A percentile compares a stretch with the other conserved stretches of the same genome.
Conservation (phyloP, 2,329 filamentous ascomycete genomes). For the Penicillium frequentans region DNA sequence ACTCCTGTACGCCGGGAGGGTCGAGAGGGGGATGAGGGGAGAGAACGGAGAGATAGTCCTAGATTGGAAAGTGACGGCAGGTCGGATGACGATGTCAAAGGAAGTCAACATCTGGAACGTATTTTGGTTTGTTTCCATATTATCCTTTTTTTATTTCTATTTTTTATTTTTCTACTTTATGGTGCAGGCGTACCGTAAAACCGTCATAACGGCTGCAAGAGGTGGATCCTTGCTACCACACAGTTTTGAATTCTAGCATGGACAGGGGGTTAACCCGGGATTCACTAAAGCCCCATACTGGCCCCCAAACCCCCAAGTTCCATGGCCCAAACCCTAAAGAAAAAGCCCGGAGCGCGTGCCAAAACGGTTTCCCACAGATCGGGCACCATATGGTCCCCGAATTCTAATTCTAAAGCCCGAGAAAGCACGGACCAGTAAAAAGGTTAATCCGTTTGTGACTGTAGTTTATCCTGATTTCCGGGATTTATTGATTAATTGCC, state of each 20-base stretch:
- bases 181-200: background rate
- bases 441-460: background rate
- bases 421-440: constrained; percentile 13
- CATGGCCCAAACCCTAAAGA: background rate
- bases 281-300: background rate
- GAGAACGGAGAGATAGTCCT: background rate
- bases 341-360: constrained; percentile 9
- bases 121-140: too few relatives aligned
- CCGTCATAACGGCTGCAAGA: constrained; percentile 6
- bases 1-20: background rate
- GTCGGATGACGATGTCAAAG: background rate
- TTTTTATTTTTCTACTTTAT: background rate
- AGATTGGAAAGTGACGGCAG: background rate
- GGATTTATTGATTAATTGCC: background rate
- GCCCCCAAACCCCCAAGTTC: background rate
- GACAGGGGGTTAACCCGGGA: background rate
- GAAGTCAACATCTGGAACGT: background rate
- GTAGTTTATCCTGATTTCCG: background rate
- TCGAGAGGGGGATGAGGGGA: background rate
- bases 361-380: constrained; percentile 25
- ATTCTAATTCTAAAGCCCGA: constrained; percentile 24
- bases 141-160: background rate
- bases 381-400: constrained; percentile 29
- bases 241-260: background rate
- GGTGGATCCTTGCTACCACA: constrained; percentile 6